A percentile compares a stretch with the other conserved stretches of the same genome.
These are phyloP conservation scores for Kodamaea fungicola DNA, from an alignment of 1,139 yeast species.

Conservation along the genomic window DNA sequence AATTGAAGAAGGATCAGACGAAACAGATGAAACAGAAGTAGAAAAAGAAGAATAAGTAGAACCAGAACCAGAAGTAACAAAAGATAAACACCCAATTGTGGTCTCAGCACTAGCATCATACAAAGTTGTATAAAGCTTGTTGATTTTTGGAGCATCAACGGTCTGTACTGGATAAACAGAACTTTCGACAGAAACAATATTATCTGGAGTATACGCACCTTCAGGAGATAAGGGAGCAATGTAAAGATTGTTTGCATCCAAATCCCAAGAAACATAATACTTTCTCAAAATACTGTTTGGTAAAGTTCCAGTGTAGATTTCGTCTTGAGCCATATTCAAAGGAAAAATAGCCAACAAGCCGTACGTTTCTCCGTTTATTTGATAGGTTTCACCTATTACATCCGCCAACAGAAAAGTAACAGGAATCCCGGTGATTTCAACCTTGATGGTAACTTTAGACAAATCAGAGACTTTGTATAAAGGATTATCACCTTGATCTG, in stretches of 20 bases:
- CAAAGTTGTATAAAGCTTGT: constrained; percentile 13
- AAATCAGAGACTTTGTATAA: constrained; percentile 5
- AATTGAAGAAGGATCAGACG: background rate
- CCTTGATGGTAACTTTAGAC: constrained; percentile 6
- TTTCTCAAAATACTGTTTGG: constrained; percentile 19
- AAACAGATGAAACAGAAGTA: background rate
- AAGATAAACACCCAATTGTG: constrained; percentile 4
- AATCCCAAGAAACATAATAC: constrained; percentile 19
- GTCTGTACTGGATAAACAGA: constrained; percentile 15
- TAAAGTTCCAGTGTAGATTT: constrained; percentile 15
- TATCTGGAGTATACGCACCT: background rate
- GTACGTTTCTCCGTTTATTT: constrained; percentile 12
- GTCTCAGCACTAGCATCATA: constrained; percentile 15
- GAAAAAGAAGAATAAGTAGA: background rate
- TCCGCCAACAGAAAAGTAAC: constrained; percentile 17
- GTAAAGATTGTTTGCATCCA: constrained; percentile 15
- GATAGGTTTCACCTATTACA: constrained; percentile 12
- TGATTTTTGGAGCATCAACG: constrained; percentile 12
- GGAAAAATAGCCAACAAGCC: constrained; percentile 12
- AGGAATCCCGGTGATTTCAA: constrained; percentile 19
- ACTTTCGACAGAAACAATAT: constrained; percentile 1
- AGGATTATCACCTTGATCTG: constrained; percentile 1
- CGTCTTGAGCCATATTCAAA: constrained; percentile 14
- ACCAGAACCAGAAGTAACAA: background rate
- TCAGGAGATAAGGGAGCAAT: constrained; percentile 12